phyloP scores from a whole-genome alignment of 2,329 filamentous ascomycete species.

The Scedosporium boydii region DNA sequence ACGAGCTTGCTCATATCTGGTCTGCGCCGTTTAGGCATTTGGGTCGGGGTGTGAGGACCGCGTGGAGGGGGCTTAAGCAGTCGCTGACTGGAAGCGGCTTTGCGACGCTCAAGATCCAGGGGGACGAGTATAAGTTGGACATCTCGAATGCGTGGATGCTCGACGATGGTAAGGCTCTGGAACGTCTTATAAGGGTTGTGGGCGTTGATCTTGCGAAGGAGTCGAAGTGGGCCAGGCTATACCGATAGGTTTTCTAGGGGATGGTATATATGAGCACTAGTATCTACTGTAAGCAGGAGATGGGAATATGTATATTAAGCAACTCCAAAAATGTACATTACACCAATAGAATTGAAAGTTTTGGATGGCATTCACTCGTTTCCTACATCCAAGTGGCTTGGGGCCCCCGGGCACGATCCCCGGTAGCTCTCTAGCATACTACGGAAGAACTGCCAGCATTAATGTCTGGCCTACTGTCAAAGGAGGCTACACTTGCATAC shows the following conservation, averaged over 20 bases:
- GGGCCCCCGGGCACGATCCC: background rate
- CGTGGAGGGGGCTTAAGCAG: conserved; percentile 36
- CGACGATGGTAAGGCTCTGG: conserved; percentile 48
- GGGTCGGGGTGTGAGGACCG: conserved; percentile 26
- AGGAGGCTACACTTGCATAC: too few species aligned
- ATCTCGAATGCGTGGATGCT: conserved; percentile 47
- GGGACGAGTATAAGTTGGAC: conserved; percentile 46
- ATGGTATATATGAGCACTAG: background rate
- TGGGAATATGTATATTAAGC: background rate
- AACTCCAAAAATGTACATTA: background rate
- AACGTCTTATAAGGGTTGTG: conserved; percentile 34
- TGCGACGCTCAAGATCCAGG: conserved; percentile 36
- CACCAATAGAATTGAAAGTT: background rate
- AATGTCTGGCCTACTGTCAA: too few species aligned
- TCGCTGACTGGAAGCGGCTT: conserved; percentile 50
- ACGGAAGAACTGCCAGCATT: too few species aligned
- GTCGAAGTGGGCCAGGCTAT: conserved; percentile 4
- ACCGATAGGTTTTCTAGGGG: background rate
- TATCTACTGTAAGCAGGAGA: background rate
- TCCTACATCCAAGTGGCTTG: background rate
- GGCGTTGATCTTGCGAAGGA: background rate
- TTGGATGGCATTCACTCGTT: background rate
- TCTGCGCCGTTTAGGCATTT: conserved; percentile 47
- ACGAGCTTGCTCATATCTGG: conserved; percentile 45
- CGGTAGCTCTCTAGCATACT: too few species aligned